Base-by-base conservation (phyloP, 2,329 filamentous ascomycete species). In the Colletotrichum caudatum region DNA sequence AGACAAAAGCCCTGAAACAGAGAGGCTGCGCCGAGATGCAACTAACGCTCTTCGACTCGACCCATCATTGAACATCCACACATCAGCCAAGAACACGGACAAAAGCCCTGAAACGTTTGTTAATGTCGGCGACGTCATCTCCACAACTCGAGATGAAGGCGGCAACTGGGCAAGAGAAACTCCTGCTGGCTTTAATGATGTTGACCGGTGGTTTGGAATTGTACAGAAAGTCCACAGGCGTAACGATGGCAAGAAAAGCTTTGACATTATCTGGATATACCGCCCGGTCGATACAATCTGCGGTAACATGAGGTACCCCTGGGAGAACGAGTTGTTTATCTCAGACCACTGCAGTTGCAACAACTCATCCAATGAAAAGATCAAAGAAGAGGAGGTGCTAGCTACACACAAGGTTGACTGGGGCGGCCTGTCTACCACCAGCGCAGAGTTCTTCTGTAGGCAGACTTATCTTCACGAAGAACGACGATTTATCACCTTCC, bases 191-290 rank as follows among this genome's bases (percentile, higher is more conserved):
- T 82, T 82, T 50, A 73, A 76, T 2, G 80, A 85, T 14, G 82
- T 86, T 23, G 79, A 86, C n/a, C 81, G 87, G 1, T 95, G 93
- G 92, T 91, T 92, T 76, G 92, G 89, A 0, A 89, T 92, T 37
- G 90, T 96, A 0, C 91, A 93, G 68, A 80, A 80, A 2, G 81
- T 92, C 0, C 81, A 85, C 11, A 64, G 78, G 0, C 76, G 77
- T 2, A 74, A 78, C 5, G 75, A 77, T 14, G 83, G 84, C 0
- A 74, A 73, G 20, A 80, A 78, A 0, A 81, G 82, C 1, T 88
- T 94, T 14, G 86, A 91, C 66, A 87, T 94, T 0, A 84, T 92
- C 1, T 96, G 93, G 93, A 82, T 96, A 0, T 95, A 95, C 74
- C 84, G 88, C 2, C 88, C 93, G 0, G 83, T 84, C 0, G 91